Percentiles rank a stretch among this genome's conserved stretches.
phyloP scores from a whole-genome alignment of 1,284 basidiomycete species.

The Austroboletus olivaceoglutinosus region DNA sequence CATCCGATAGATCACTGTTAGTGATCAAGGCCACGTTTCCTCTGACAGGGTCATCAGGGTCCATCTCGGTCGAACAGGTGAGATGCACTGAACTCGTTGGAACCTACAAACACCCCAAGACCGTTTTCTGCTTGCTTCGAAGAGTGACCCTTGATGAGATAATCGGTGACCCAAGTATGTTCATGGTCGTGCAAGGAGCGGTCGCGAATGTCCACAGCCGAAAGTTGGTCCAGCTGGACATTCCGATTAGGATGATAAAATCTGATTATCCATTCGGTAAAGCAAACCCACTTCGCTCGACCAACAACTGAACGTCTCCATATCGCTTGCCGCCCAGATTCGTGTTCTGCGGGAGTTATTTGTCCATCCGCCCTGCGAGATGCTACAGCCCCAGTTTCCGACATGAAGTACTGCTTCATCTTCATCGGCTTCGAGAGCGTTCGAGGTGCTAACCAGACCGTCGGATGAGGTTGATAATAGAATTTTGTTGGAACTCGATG shows the following conservation, averaged over 20 bases:
- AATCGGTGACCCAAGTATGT: slow-evolving; percentile 61
- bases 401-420: slow-evolving; percentile 70
- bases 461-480: slow-evolving; percentile 72
- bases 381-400: slow-evolving; percentile 72
- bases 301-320: slow-evolving; percentile 83
- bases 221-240: slow-evolving; percentile 48
- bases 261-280: not conserved
- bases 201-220: slow-evolving; percentile 51
- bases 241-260: not conserved
- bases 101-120: slow-evolving; percentile 53
- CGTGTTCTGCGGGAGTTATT: slow-evolving; percentile 30
- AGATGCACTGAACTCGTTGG: slow-evolving; percentile 51
- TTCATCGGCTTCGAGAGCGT: slow-evolving; percentile 67
- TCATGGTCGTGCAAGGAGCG: slow-evolving; percentile 47
- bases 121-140: slow-evolving; percentile 23
- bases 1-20: slow-evolving; percentile 37
- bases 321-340: slow-evolving; percentile 77
- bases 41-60: slow-evolving; percentile 34
- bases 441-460: slow-evolving; percentile 65
- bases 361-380: slow-evolving; percentile 73
- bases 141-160: slow-evolving; percentile 49
- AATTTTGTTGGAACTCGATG: slow-evolving; percentile 35
- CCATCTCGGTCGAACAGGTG: not conserved
- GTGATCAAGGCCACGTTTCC: slow-evolving; percentile 59
- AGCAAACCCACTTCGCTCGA: slow-evolving; percentile 52